phyloP scores from a whole-genome alignment of 202 grass and related monocot genomes.

The Panicum hallii region DNA sequence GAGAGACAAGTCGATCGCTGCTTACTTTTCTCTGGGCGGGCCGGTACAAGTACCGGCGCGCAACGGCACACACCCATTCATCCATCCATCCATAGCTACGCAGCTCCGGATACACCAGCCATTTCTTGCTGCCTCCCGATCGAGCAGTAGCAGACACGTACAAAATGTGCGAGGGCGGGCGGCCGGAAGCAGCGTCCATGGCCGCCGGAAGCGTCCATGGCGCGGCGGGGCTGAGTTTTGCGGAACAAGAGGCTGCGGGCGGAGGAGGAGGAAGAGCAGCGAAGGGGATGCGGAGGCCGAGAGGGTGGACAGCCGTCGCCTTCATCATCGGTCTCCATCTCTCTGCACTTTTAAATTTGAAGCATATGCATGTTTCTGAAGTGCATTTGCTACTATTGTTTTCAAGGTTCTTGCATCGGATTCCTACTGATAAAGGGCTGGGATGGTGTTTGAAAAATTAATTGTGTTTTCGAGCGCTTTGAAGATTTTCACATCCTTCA shows the following conservation, averaged over 20 bases:
- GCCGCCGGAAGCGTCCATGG: background rate
- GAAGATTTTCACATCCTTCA: too few species aligned
- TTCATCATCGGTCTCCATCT: constrained; percentile 54
- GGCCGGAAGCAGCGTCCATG: background rate
- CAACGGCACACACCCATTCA: background rate
- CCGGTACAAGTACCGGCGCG: background rate
- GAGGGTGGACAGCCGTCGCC: constrained; percentile 52
- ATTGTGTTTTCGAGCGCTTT: background rate
- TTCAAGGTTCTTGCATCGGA: too few species aligned
- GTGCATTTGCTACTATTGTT: too few species aligned
- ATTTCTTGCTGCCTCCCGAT: background rate
- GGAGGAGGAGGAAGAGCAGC: background rate
- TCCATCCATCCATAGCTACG: background rate
- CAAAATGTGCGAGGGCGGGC: background rate
- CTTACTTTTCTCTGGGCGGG: background rate
- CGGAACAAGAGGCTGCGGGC: background rate
- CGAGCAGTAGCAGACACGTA: background rate
- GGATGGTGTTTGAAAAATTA: too few species aligned
- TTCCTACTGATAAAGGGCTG: too few species aligned
- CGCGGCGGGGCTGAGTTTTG: background rate
- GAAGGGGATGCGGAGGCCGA: constrained; percentile 6
- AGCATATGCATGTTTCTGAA: too few species aligned
- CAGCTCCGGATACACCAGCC: too few species aligned
- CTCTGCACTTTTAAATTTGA: background rate
- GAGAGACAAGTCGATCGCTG: background rate